Evolutionary conservation across 2,329 filamentous ascomycete genomes (phyloP).

Genomic region (Fusarium drepaniforme): DNA sequence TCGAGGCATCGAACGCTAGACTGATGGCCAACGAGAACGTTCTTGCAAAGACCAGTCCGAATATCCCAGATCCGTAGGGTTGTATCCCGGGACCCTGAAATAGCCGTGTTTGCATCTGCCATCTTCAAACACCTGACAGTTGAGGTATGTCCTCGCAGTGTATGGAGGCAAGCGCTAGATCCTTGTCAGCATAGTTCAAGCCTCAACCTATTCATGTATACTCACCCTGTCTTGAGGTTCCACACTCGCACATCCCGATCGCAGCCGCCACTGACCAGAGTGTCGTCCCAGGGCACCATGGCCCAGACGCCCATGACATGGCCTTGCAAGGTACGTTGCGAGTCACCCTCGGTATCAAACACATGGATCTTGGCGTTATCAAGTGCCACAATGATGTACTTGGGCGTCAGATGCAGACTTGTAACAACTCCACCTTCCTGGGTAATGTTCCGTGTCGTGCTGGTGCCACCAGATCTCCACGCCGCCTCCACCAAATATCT

Average conservation of each 20-base stretch:
- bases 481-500: constrained; percentile 97
- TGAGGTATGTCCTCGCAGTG: constrained; percentile 93
- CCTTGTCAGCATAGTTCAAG: constrained; percentile 34
- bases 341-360: constrained; percentile 90
- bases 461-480: constrained; percentile 92
- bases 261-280: constrained; percentile 94
- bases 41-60: constrained; percentile 85
- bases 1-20: constrained; percentile 95
- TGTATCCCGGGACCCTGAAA: constrained; percentile 95
- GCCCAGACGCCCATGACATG: constrained; percentile 99
- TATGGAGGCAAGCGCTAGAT: constrained; percentile 78
- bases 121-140: constrained; percentile 98
- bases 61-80: constrained; percentile 97
- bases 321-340: constrained; percentile 89
- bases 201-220: neutral
- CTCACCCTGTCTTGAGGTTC: constrained; percentile 93
- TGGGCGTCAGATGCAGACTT: constrained; percentile 90
- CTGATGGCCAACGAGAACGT: constrained; percentile 93
- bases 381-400: constrained; percentile 97
- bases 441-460: constrained; percentile 88
- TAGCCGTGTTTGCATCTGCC: constrained; percentile 93
- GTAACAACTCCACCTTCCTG: constrained; percentile 98
- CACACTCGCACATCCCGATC: constrained; percentile 97
- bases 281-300: constrained; percentile 98
- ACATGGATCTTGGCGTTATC: constrained; percentile 99